A percentile compares a stretch with the other conserved stretches of the same genome.
These are phyloP conservation scores for Phytopythium chamaehyphon DNA, from an alignment of 352 stramenopile species.

Conservation along the genomic window DNA sequence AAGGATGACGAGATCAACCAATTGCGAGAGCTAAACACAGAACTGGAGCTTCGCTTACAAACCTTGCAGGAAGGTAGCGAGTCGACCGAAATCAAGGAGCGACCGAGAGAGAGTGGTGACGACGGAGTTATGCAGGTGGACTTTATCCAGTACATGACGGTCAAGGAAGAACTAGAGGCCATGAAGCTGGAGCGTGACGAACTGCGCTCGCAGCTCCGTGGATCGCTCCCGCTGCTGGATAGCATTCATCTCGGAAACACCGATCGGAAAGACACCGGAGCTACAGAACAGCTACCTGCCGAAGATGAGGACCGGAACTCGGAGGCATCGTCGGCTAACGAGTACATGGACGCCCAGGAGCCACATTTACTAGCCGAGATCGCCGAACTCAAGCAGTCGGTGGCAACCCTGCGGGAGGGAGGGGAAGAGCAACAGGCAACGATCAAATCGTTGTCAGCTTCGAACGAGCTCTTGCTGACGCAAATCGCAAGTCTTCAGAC, in stretches of 20 bases:
- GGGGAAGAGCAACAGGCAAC: constrained; percentile 13
- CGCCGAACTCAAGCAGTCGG: constrained; percentile 36
- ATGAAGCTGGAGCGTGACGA: constrained; percentile 43
- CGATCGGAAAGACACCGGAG: constrained; percentile 11
- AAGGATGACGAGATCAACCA: constrained; percentile 47
- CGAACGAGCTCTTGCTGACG: constrained; percentile 19
- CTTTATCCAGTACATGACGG: constrained; percentile 40
- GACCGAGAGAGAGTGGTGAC: constrained; percentile 13
- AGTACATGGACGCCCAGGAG: constrained; percentile 57
- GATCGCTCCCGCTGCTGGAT: background rate
- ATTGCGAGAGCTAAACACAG: constrained; percentile 31
- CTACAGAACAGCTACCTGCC: background rate
- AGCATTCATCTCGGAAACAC: no score
- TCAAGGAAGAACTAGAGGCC: constrained; percentile 49
- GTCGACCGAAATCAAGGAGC: background rate
- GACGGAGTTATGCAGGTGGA: constrained; percentile 48
- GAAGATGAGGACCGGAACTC: constrained; percentile 28
- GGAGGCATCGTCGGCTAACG: constrained; percentile 48
- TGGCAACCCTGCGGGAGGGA: constrained; percentile 16
- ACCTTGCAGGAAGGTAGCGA: constrained; percentile 2
- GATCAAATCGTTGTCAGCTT: constrained; percentile 13
- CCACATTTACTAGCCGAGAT: constrained; percentile 48
- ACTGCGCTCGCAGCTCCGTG: constrained; percentile 9
- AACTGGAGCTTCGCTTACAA: constrained; percentile 20
- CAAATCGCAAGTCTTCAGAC: constrained; percentile 13